Conservation (phyloP, 2,329 filamentous ascomycete species). For the Zymoseptoria pseudotritici region DNA sequence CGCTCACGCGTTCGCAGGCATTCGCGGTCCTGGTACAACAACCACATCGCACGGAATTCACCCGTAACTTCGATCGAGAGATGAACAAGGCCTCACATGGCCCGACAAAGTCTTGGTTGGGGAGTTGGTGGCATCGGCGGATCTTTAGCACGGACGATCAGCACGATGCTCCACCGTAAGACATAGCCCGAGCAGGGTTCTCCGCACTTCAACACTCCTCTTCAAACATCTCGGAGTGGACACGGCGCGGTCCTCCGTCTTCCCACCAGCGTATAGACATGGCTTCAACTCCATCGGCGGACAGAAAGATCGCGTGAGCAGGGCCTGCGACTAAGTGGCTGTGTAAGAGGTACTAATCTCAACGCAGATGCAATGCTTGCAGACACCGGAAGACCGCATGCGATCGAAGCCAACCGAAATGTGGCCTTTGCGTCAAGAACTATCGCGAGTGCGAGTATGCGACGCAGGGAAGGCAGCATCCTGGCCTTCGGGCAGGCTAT, state of each 20-base stretch:
- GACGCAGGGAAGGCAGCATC: slow-evolving; percentile 13
- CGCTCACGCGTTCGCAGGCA: neutral
- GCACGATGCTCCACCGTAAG: neutral
- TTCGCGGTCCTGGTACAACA: neutral
- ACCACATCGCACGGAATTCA: no score
- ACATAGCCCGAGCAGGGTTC: slow-evolving; percentile 3
- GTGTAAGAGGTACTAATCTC: neutral
- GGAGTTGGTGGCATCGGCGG: neutral
- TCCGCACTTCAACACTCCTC: neutral
- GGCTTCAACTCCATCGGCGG: neutral
- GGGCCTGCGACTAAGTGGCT: neutral
- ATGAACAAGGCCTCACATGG: neutral
- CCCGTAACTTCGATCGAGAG: neutral
- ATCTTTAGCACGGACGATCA: neutral
- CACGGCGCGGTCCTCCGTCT: neutral
- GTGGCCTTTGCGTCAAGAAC: slow-evolving; percentile 17
- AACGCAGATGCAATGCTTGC: slow-evolving; percentile 21
- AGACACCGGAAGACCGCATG: slow-evolving; percentile 24
- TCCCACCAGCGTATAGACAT: neutral
- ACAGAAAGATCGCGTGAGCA: slow-evolving; percentile 5
- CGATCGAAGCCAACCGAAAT: slow-evolving; percentile 21
- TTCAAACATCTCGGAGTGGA: neutral
- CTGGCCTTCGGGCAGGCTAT: slow-evolving; percentile 40
- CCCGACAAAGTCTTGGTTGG: neutral
- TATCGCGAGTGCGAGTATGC: slow-evolving; percentile 23